phyloP scores from a whole-genome alignment of 371 early-diverging fungal genomes.

The Mortierella sp. region DNA sequence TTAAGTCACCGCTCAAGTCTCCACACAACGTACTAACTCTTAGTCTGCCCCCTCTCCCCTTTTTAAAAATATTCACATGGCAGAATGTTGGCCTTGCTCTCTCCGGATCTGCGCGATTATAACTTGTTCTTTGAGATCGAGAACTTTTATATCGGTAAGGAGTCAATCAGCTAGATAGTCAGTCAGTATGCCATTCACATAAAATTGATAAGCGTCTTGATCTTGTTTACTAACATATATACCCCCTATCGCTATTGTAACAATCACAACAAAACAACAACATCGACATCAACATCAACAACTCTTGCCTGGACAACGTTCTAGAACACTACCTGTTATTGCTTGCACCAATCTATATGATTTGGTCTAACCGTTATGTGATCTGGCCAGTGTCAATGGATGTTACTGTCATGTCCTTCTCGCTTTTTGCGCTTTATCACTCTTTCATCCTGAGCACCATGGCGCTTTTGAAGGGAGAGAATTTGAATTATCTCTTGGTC shows the following conservation, averaged over 20 bases:
- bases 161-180: neutral
- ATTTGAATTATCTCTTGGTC: slow-evolving; percentile 71
- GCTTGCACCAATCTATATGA: slow-evolving; percentile 70
- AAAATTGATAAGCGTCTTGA: neutral
- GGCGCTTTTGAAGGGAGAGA: slow-evolving; percentile 66
- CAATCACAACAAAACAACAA: too few species aligned
- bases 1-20: neutral
- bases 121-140: slow-evolving; percentile 65
- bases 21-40: neutral
- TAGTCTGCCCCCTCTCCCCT: neutral
- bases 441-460: slow-evolving; percentile 64
- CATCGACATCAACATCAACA: too few species aligned
- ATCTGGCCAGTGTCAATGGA: slow-evolving; percentile 66
- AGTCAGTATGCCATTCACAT: neutral
- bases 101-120: slow-evolving; percentile 72
- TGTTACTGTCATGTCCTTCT: slow-evolving; percentile 68
- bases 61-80: slow-evolving; percentile 11
- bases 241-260: neutral
- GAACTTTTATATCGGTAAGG: slow-evolving; percentile 73
- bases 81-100: slow-evolving; percentile 66
- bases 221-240: neutral
- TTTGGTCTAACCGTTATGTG: slow-evolving; percentile 68
- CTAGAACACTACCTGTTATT: slow-evolving; percentile 69
- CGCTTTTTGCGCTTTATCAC: slow-evolving; percentile 69
- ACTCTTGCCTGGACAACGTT: too few species aligned